phyloP scores from a whole-genome alignment of 768 basidiomycete genomes.

The Tricholoma matsutake region DNA sequence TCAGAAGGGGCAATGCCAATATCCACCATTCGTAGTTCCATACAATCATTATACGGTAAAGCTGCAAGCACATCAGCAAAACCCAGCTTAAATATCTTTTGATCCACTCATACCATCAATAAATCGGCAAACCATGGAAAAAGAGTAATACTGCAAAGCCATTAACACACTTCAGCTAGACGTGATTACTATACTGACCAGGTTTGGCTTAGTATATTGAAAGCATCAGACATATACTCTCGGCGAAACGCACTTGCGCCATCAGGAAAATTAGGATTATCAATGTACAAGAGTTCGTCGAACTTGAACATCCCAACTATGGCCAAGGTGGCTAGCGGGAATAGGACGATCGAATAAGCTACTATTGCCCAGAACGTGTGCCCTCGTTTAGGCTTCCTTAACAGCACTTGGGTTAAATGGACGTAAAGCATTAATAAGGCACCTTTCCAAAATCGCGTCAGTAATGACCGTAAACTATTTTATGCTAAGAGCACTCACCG shows the following conservation, averaged over 20 bases:
- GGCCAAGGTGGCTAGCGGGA: constrained; percentile 29
- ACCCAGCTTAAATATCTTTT: not conserved
- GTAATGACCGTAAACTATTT: not conserved
- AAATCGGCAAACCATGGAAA: constrained; percentile 36
- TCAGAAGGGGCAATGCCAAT: constrained; percentile 22
- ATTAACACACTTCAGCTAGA: not conserved
- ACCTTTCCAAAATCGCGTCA: constrained; percentile 21
- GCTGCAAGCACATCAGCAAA: constrained; percentile 16
- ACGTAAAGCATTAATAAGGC: constrained; percentile 38
- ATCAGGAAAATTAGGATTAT: constrained; percentile 13
- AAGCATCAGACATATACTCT: constrained; percentile 16
- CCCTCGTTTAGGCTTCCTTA: constrained; percentile 34
- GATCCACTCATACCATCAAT: constrained; percentile 26
- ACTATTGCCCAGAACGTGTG: constrained; percentile 32
- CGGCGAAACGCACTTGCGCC: constrained; percentile 16
- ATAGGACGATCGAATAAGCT: constrained; percentile 29
- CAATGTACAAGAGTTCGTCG: constrained; percentile 29
- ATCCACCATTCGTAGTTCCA: constrained; percentile 32
- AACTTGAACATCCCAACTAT: constrained; percentile 30
- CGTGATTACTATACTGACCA: constrained; percentile 23
- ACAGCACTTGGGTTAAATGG: constrained; percentile 33
- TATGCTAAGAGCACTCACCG: no score
- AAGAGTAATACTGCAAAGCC: constrained; percentile 23
- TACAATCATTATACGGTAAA: constrained; percentile 33
- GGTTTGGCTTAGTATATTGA: constrained; percentile 30